A percentile compares a stretch with the other conserved stretches of the same genome.
Conservation (phyloP, 2,329 filamentous ascomycete genomes). For the Fusarium penzigii region DNA sequence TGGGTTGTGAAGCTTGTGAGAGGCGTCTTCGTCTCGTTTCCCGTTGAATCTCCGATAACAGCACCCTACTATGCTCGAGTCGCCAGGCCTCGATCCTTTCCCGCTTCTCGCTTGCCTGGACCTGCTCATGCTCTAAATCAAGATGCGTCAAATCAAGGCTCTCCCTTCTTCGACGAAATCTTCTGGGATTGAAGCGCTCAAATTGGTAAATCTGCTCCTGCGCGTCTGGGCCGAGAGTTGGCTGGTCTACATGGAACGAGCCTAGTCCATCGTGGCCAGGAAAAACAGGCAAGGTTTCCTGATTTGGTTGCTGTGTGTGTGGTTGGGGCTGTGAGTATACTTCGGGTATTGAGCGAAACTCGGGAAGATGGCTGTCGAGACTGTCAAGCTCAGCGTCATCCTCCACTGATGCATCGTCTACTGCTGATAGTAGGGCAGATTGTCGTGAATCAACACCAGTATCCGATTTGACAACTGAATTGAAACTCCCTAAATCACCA, state of each 20-base stretch:
- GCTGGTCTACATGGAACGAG: constrained; percentile 70
- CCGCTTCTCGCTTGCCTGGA: constrained; percentile 71
- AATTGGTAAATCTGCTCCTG: constrained; percentile 90
- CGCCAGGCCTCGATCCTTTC: constrained; percentile 90
- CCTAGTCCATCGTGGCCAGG: constrained; percentile 91
- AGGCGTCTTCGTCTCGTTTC: constrained; percentile 73
- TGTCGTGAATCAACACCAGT: constrained; percentile 46
- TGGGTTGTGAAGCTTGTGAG: constrained; percentile 52
- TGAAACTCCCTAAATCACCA: constrained; percentile 80
- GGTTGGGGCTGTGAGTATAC: constrained; percentile 24
- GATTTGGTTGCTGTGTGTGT: constrained; percentile 24
- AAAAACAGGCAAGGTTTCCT: constrained; percentile 68
- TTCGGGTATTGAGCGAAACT: constrained; percentile 68
- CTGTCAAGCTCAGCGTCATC: constrained; percentile 87
- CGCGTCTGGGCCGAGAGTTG: constrained; percentile 54
- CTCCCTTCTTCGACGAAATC: constrained; percentile 56
- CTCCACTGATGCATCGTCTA: constrained; percentile 45
- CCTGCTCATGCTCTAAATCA: constrained; percentile 54
- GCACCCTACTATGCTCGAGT: constrained; percentile 80
- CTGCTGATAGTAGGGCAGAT: constrained; percentile 40
- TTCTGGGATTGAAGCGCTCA: constrained; percentile 77
- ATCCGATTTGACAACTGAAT: constrained; percentile 65
- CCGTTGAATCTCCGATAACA: constrained; percentile 86
- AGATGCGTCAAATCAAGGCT: constrained; percentile 53
- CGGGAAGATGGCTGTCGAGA: constrained; percentile 86